Evolutionary conservation across 75 land plant species (phyloP).

Genomic region (Ceratopteris richardii): DNA sequence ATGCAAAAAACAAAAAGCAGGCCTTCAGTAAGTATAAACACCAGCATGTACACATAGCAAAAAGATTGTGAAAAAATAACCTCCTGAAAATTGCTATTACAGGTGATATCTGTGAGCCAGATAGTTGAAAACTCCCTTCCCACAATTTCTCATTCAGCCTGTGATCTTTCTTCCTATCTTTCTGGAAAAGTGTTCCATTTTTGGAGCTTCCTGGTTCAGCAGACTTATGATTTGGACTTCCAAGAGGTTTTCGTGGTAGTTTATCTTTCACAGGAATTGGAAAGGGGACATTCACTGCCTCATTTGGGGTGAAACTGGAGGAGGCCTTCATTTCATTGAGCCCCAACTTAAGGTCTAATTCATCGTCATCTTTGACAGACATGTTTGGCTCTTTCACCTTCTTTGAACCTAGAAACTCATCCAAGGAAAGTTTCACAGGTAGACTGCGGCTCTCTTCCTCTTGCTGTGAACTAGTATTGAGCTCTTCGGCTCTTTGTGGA

Average conservation of each 20-base stretch:
- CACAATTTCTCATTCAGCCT: slow-evolving; percentile 31
- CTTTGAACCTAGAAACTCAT: slow-evolving; percentile 66
- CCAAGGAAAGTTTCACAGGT: slow-evolving; percentile 61
- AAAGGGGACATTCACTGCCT: slow-evolving; percentile 16
- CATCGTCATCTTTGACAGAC: slow-evolving; percentile 7
- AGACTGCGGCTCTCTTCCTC: slow-evolving; percentile 36
- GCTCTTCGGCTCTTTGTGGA: background rate
- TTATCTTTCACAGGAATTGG: slow-evolving; percentile 1
- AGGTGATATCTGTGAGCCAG: slow-evolving; percentile 32
- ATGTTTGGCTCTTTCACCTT: slow-evolving; percentile 1
- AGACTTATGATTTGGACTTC: slow-evolving; percentile 13
- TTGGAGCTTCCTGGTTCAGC: slow-evolving; percentile 1
- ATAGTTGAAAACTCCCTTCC: slow-evolving; percentile 81
- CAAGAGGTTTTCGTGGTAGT: slow-evolving; percentile 1
- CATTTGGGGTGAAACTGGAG: slow-evolving; percentile 20
- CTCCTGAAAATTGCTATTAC: slow-evolving; percentile 55
- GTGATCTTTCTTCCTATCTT: slow-evolving; percentile 6
- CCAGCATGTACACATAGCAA: no score
- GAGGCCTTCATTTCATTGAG: background rate
- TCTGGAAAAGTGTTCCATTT: slow-evolving; percentile 3
- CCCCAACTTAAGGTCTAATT: background rate
- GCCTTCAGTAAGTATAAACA: no score
- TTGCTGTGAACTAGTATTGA: slow-evolving; percentile 7
- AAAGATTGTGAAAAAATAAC: no score
- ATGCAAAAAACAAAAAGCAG: no score